phyloP scores from a whole-genome alignment of 2,329 filamentous ascomycete species.

The Ceratocystis cubensis region DNA sequence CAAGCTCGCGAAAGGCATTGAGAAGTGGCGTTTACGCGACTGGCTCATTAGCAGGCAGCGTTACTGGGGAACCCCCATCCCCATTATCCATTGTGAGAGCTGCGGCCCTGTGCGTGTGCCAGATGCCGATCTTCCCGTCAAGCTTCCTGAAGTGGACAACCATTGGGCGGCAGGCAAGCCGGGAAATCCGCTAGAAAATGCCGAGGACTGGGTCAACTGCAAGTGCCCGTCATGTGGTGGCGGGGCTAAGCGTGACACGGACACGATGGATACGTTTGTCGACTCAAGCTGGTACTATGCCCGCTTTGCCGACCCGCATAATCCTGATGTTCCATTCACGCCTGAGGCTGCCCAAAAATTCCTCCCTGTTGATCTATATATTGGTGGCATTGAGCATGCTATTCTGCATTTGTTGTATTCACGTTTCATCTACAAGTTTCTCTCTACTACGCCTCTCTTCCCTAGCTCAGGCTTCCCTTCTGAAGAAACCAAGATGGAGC shows the following conservation, averaged over 20 bases:
- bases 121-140: conserved; percentile 60
- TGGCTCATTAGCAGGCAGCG: conserved; percentile 88
- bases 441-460: conserved; percentile 45
- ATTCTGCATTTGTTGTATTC: conserved; percentile 83
- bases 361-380: conserved; percentile 75
- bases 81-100: conserved; percentile 65
- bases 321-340: conserved; percentile 48
- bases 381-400: conserved; percentile 81
- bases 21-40: conserved; percentile 71
- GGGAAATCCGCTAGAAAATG: conserved; percentile 65
- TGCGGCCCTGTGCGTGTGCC: conserved; percentile 75
- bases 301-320: conserved; percentile 61
- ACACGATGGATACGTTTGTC: conserved; percentile 95
- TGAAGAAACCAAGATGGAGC: conserved; percentile 40
- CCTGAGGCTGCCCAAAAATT: conserved; percentile 39
- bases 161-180: conserved; percentile 56
- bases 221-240: conserved; percentile 61
- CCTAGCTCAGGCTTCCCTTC: conserved; percentile 30
- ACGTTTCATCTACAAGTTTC: conserved; percentile 80
- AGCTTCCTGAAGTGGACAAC: conserved; percentile 54
- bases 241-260: conserved; percentile 67
- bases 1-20: conserved; percentile 46
- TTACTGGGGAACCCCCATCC: conserved; percentile 86
- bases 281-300: conserved; percentile 93
- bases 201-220: conserved; percentile 61